phyloP scores from a whole-genome alignment of 495 filamentous ascomycete species.

The Bombardia bombarda region DNA sequence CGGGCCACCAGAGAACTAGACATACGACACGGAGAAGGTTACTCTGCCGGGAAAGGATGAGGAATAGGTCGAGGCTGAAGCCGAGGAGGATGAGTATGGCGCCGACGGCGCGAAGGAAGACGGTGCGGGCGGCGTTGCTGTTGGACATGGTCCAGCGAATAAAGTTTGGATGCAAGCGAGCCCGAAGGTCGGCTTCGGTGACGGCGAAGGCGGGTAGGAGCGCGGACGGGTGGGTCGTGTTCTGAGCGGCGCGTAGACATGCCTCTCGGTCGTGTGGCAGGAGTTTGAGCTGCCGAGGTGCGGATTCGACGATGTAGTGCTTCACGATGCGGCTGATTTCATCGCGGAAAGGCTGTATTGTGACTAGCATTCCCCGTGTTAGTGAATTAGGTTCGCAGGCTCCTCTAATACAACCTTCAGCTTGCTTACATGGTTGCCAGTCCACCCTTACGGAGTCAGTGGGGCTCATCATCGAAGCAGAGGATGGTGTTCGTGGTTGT shows the following conservation, averaged over 20 bases:
- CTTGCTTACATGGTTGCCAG: constrained; percentile 29
- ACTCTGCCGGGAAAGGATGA: constrained; percentile 47
- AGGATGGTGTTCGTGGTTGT: constrained; percentile 12
- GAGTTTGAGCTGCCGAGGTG: constrained; percentile 55
- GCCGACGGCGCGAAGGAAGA: constrained; percentile 52
- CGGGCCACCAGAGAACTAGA: constrained; percentile 50
- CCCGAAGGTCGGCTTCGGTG: constrained; percentile 43
- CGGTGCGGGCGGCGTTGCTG: constrained; percentile 49
- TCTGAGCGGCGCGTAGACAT: constrained; percentile 53
- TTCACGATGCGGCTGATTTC: constrained; percentile 55
- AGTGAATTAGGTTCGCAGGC: too few species aligned
- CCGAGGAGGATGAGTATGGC: constrained; percentile 39
- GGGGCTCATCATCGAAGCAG: constrained; percentile 13
- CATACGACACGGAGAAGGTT: constrained; percentile 48
- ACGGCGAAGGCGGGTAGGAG: constrained; percentile 45
- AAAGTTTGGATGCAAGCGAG: constrained; percentile 21
- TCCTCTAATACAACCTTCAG: background rate
- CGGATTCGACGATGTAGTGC: constrained; percentile 54
- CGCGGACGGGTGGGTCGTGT: constrained; percentile 65
- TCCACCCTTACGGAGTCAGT: constrained; percentile 13
- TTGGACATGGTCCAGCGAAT: constrained; percentile 59
- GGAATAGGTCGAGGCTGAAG: constrained; percentile 41
- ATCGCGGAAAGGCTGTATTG: constrained; percentile 60
- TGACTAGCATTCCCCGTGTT: too few species aligned
- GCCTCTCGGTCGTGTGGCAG: constrained; percentile 48